Evolutionary conservation across 73 alveolate species (phyloP).

Genomic region (Tetrahymena borealis): DNA sequence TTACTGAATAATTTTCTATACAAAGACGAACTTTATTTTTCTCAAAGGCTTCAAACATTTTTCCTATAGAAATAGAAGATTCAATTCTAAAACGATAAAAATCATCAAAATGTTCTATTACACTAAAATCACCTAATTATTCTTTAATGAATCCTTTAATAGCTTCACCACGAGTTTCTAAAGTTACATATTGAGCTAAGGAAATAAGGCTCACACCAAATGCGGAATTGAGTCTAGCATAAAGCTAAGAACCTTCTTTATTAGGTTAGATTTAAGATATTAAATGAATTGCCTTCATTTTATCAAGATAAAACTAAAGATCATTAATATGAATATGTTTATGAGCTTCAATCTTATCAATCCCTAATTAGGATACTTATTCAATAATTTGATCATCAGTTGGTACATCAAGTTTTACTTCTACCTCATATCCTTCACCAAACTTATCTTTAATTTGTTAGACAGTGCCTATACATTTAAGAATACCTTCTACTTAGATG

Average conservation of each 20-base stretch:
- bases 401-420: slow-evolving; percentile 61
- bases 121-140: slow-evolving; percentile 19
- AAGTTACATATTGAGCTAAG: slow-evolving; percentile 25
- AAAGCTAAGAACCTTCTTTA: slow-evolving; percentile 35
- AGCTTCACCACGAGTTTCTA: slow-evolving; percentile 30
- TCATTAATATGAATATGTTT: slow-evolving; percentile 14
- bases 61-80: slow-evolving; percentile 29
- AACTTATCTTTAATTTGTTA: slow-evolving; percentile 82
- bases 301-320: not conserved
- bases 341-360: slow-evolving; percentile 9
- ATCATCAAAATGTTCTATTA: slow-evolving; percentile 46
- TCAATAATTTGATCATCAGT: slow-evolving; percentile 47
- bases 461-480: slow-evolving; percentile 86
- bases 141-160: slow-evolving; percentile 8
- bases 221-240: slow-evolving; percentile 32
- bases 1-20: slow-evolving; percentile 21
- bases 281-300: slow-evolving; percentile 2
- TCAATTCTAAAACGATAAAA: slow-evolving; percentile 44
- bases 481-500: slow-evolving; percentile 92
- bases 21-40: slow-evolving; percentile 1
- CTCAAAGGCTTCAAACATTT: slow-evolving; percentile 40
- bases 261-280: slow-evolving; percentile 1
- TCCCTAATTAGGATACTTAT: slow-evolving; percentile 7
- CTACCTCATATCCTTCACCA: slow-evolving; percentile 92
- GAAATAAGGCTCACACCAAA: slow-evolving; percentile 7